Conservation (phyloP, 2,329 filamentous ascomycete genomes). For the Allantophomopsis cytisporea region DNA sequence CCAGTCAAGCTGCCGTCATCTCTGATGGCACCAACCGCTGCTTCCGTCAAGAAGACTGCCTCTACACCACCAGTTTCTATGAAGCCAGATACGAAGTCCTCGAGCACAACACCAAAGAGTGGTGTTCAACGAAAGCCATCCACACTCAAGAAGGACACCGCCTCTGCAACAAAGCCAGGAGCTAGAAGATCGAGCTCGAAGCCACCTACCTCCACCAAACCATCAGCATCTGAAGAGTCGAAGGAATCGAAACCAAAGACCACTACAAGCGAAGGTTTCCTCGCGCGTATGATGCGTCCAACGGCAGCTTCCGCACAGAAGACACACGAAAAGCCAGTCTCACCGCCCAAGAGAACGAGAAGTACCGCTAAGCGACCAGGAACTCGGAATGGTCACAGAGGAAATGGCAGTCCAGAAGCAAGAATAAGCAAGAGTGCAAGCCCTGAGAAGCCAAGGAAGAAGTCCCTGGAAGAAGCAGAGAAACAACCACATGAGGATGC, state of each 20-base stretch:
- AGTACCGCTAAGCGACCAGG: slow-evolving; percentile 11
- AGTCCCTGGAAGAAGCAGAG: slow-evolving; percentile 2
- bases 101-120: slow-evolving; percentile 20
- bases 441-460: slow-evolving; percentile 2
- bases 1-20: slow-evolving; percentile 53
- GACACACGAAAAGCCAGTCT: slow-evolving; percentile 45
- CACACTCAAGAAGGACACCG: slow-evolving; percentile 11
- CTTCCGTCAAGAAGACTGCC: slow-evolving; percentile 48
- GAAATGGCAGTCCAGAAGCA: not conserved
- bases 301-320: slow-evolving; percentile 58
- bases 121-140: slow-evolving; percentile 14
- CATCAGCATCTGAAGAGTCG: slow-evolving; percentile 32
- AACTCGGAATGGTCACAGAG: slow-evolving; percentile 11
- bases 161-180: slow-evolving; percentile 40
- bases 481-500: too few relatives aligned
- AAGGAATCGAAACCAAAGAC: slow-evolving; percentile 15
- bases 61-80: slow-evolving; percentile 16
- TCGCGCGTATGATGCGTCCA: slow-evolving; percentile 73
- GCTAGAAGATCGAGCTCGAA: slow-evolving; percentile 20
- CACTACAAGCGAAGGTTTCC: slow-evolving; percentile 38
- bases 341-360: slow-evolving; percentile 22
- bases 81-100: slow-evolving; percentile 27
- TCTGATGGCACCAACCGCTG: slow-evolving; percentile 55
- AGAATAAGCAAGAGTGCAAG: slow-evolving; percentile 2
- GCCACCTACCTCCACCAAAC: slow-evolving; percentile 36